Conservation (phyloP, 495 filamentous ascomycete genomes). For the Annulohypoxylon moriforme region DNA sequence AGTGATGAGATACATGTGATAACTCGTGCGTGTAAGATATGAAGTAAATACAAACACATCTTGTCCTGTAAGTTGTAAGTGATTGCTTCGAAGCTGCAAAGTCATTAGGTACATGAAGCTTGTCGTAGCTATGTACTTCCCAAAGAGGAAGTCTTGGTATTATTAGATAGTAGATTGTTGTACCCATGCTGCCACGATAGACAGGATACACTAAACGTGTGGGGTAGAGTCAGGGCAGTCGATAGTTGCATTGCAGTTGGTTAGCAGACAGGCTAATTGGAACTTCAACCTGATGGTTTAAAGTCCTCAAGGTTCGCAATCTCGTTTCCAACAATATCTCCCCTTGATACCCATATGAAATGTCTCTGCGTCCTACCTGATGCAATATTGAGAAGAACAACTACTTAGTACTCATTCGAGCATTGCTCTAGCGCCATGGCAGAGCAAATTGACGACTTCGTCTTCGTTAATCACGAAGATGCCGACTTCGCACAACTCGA, state of each 20-base stretch:
- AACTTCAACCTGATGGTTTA: constrained; percentile 8
- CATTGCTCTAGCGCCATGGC: constrained; percentile 27
- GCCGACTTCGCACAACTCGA: constrained; percentile 20
- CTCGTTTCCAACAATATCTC: constrained; percentile 15
- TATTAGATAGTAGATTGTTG: neutral
- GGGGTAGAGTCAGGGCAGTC: constrained; percentile 15
- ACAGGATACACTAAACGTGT: constrained; percentile 12
- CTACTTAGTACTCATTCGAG: neutral
- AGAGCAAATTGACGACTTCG: constrained; percentile 38
- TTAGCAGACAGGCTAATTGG: constrained; percentile 33
- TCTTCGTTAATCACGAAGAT: constrained; percentile 45
- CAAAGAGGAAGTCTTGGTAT: constrained; percentile 15
- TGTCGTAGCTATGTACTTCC: constrained; percentile 10
- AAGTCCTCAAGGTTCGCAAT: constrained; percentile 30
- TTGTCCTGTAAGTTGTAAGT: neutral
- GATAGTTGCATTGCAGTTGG: neutral
- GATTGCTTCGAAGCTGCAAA: constrained; percentile 3
- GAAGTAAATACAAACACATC: neutral
- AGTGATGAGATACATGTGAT: neutral
- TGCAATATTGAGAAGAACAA: neutral
- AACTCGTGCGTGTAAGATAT: neutral
- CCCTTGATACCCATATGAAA: neutral
- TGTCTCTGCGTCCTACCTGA: neutral
- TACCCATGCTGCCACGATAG: neutral
- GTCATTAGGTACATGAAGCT: neutral